phyloP scores from a whole-genome alignment of 345 rosid genomes.

The Camelina hispida region DNA sequence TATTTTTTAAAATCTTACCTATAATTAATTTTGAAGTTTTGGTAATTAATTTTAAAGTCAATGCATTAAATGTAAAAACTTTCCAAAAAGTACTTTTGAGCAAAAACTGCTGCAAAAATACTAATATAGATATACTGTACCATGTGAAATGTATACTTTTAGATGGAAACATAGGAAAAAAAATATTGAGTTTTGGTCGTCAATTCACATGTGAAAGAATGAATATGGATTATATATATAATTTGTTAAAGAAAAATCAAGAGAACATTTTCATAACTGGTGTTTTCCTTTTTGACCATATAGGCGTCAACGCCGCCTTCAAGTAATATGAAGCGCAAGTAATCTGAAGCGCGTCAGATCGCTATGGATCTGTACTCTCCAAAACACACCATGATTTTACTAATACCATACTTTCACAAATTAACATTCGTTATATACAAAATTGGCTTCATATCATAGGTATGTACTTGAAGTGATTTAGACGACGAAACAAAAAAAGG shows the following conservation, averaged over 20 bases:
- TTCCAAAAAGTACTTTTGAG: too few relatives aligned
- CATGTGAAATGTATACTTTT: constrained; percentile 18
- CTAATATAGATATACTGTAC: too few relatives aligned
- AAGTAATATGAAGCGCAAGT: too few relatives aligned
- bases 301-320: neutral
- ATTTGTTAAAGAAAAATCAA: neutral
- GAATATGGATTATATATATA: neutral
- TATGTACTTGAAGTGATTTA: too few relatives aligned
- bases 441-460: neutral
- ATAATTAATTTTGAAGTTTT: too few relatives aligned
- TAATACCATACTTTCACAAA: too few relatives aligned
- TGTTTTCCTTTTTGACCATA: neutral
- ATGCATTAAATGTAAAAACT: too few relatives aligned
- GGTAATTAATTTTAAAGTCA: too few relatives aligned
- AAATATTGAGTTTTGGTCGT: neutral
- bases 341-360: constrained; percentile 48
- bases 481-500: too few relatives aligned
- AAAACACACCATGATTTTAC: neutral
- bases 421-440: neutral
- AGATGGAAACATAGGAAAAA: neutral
- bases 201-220: neutral
- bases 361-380: constrained; percentile 44
- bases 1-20: too few relatives aligned
- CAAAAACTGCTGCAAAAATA: too few relatives aligned
- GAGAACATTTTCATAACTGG: neutral